phyloP scores from a whole-genome alignment of 805 yeast species.

The Barnettozyma botsteinii region DNA sequence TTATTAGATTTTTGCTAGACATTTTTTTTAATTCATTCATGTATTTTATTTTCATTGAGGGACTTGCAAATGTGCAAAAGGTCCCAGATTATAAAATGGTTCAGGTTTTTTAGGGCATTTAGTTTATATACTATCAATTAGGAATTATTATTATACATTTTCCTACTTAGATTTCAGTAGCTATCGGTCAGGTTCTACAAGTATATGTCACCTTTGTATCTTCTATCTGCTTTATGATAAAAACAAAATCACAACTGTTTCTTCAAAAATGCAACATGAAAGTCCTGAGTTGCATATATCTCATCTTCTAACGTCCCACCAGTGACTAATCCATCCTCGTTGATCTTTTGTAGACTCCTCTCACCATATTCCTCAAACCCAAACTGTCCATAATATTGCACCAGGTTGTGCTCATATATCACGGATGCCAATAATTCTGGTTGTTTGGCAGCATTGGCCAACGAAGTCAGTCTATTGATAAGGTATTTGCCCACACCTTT shows the following conservation, averaged over 20 bases:
- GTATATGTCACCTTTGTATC: too few species aligned
- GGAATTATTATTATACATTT: too few species aligned
- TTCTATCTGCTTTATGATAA: too few species aligned
- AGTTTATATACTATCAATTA: too few species aligned
- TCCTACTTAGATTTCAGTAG: too few species aligned
- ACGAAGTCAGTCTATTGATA: constrained; percentile 1
- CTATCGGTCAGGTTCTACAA: too few species aligned
- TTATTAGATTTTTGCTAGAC: neutral
- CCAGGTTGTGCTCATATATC: constrained; percentile 19
- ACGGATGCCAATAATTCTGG: constrained; percentile 12
- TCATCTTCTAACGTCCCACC: constrained; percentile 19
- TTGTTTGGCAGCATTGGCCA: constrained; percentile 2
- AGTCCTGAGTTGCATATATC: constrained; percentile 16
- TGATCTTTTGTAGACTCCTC: constrained; percentile 9
- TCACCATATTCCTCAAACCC: constrained; percentile 18
- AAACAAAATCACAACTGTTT: neutral
- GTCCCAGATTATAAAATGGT: too few species aligned
- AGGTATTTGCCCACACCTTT: constrained; percentile 19
- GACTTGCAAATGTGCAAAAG: too few species aligned
- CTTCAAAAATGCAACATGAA: constrained; percentile 18
- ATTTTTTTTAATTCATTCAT: neutral
- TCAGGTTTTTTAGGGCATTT: too few species aligned
- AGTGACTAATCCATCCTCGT: constrained; percentile 16
- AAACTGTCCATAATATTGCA: constrained; percentile 11
- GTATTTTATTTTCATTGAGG: neutral